Evolutionary conservation across 768 basidiomycete genomes (phyloP).

Genomic region (Collybia nuda): DNA sequence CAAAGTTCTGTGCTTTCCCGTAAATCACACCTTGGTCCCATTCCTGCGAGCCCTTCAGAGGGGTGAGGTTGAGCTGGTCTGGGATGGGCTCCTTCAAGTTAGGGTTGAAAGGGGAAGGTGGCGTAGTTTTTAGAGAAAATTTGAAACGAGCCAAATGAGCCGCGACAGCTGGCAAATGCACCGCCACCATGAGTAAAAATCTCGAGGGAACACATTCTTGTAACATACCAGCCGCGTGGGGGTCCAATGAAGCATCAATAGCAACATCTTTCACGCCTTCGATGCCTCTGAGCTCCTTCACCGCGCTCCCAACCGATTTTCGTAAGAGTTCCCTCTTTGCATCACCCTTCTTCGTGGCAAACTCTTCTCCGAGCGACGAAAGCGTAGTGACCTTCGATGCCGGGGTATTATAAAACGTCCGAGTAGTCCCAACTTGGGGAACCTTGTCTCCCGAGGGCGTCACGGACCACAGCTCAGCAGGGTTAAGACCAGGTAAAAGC

Average conservation of each 20-base stretch:
- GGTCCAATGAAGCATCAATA: conserved; percentile 64
- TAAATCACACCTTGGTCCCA: conserved; percentile 78
- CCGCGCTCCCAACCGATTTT: conserved; percentile 68
- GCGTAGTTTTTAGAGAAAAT: conserved; percentile 77
- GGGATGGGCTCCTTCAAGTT: conserved; percentile 51
- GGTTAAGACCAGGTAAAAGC: conserved; percentile 36
- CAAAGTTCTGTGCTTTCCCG: conserved; percentile 77
- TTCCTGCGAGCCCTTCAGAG: conserved; percentile 48
- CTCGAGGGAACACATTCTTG: neutral
- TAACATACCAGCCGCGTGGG: conserved; percentile 73
- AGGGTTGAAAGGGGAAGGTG: conserved; percentile 66
- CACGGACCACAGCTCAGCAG: conserved; percentile 50
- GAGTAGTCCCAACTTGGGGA: conserved; percentile 61
- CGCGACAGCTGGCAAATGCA: conserved; percentile 57
- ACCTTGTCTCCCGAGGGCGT: conserved; percentile 50
- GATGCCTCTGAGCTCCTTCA: conserved; percentile 63
- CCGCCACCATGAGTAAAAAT: neutral
- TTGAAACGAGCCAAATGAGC: conserved; percentile 74
- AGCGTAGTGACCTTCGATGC: conserved; percentile 48
- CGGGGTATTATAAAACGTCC: conserved; percentile 62
- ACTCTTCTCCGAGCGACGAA: conserved; percentile 59
- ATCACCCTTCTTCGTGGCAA: conserved; percentile 40
- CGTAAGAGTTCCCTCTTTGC: conserved; percentile 66
- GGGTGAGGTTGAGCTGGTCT: conserved; percentile 46
- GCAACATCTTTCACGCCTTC: conserved; percentile 62